These are phyloP conservation scores for Parasarocladium wereldwijsianum DNA, from an alignment of 2,329 filamentous ascomycete species.

Conservation along the genomic window DNA sequence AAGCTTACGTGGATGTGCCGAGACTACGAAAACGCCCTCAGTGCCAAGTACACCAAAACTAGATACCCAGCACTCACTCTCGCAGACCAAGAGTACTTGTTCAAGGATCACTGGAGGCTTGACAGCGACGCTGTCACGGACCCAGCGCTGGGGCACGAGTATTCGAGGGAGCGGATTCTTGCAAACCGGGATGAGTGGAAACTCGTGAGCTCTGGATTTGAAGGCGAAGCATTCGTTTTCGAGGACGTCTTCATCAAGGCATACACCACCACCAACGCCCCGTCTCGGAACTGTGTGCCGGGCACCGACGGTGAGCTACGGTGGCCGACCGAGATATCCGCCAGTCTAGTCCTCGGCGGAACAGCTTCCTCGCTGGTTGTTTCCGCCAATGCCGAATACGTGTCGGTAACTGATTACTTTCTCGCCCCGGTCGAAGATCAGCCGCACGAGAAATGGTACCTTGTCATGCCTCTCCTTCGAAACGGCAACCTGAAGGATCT, in stretches of 20 bases:
- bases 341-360: slow-evolving; percentile 15
- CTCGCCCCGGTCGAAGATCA: slow-evolving; percentile 7
- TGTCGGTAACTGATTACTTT: slow-evolving; percentile 17
- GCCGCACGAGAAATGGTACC: slow-evolving; percentile 11
- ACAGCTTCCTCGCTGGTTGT: slow-evolving; percentile 2
- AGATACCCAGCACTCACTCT: slow-evolving; percentile 6
- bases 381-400: slow-evolving; percentile 9
- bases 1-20: no score
- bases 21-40: slow-evolving; percentile 7
- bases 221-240: slow-evolving; percentile 16
- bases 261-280: slow-evolving; percentile 12
- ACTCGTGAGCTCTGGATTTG: slow-evolving; percentile 13
- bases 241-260: slow-evolving; percentile 16
- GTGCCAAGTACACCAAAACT: slow-evolving; percentile 11
- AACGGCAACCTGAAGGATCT: slow-evolving; percentile 13
- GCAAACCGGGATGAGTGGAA: slow-evolving; percentile 12
- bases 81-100: slow-evolving; percentile 4
- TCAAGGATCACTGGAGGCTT: slow-evolving; percentile 8
- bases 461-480: slow-evolving; percentile 14
- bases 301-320: slow-evolving; percentile 5
- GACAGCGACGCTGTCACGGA: neutral
- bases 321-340: slow-evolving; percentile 19
- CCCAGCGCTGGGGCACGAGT: neutral
- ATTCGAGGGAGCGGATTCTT: slow-evolving; percentile 9
- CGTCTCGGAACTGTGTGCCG: slow-evolving; percentile 17